Evolutionary conservation across 345 rosid genomes (phyloP).

Genomic region (Pelargonium nanum): DNA sequence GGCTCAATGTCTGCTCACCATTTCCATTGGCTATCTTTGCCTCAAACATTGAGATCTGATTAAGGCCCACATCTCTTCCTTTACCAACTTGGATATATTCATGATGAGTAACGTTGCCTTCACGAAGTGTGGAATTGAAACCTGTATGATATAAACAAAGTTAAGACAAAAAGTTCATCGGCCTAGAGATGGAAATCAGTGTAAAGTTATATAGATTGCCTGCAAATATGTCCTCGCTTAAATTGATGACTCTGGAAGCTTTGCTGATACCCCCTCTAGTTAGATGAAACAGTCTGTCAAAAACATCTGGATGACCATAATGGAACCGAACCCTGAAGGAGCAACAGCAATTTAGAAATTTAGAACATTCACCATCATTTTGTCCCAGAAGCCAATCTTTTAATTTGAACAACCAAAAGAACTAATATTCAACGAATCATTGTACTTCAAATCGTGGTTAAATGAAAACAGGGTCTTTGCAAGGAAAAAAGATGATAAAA

Average conservation of each 20-base stretch:
- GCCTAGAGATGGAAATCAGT: constrained; percentile 8
- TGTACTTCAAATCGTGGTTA: no score
- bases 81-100: constrained; percentile 99
- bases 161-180: not conserved
- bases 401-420: no score
- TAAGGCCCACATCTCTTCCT: constrained; percentile 99
- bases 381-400: no score
- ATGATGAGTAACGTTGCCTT: constrained; percentile 99
- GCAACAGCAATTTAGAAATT: not conserved
- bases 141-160: constrained; percentile 48
- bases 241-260: constrained; percentile 92
- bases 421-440: no score
- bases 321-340: constrained; percentile 89
- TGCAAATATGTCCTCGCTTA: constrained; percentile 98
- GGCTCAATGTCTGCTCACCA: constrained; percentile 95
- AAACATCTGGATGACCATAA: constrained; percentile 99
- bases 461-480: no score
- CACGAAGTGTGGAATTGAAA: constrained; percentile 96
- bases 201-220: constrained; percentile 29
- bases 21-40: constrained; percentile 98
- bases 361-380: no score
- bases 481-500: no score
- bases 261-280: constrained; percentile 98
- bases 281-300: constrained; percentile 95
- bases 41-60: constrained; percentile 99